Evolutionary conservation across 139 green algal genomes (phyloP).

Genomic region (Coccomyxa sp.): DNA sequence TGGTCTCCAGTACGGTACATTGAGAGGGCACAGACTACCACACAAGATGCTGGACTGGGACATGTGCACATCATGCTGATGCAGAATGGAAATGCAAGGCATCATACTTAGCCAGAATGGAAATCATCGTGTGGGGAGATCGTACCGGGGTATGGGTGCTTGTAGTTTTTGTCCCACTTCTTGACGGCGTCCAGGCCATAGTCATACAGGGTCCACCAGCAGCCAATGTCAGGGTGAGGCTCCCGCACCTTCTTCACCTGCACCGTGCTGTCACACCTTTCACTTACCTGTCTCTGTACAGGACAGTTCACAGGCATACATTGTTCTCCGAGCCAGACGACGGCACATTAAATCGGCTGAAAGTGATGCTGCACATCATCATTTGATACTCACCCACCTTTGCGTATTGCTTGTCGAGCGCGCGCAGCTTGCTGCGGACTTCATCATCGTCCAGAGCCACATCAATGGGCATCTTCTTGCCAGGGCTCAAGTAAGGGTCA

Average conservation of each 20-base stretch:
- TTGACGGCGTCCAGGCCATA: slow-evolving; percentile 77
- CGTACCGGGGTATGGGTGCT: slow-evolving; percentile 69
- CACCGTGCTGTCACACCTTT: neutral
- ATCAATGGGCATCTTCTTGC: slow-evolving; percentile 65
- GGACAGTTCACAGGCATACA: too few species aligned
- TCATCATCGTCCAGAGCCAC: slow-evolving; percentile 43
- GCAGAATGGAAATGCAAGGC: too few species aligned
- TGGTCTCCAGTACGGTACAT: too few species aligned
- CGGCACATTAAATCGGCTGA: neutral
- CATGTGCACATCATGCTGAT: too few species aligned
- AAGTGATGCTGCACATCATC: neutral
- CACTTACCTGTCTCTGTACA: too few species aligned
- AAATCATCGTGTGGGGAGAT: neutral
- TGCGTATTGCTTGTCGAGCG: slow-evolving; percentile 77
- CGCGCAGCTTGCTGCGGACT: slow-evolving; percentile 35
- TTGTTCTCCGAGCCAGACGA: too few species aligned
- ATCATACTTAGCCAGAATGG: too few species aligned
- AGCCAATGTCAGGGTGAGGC: slow-evolving; percentile 78
- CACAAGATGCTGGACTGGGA: too few species aligned
- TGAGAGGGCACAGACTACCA: too few species aligned
- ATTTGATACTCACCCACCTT: neutral
- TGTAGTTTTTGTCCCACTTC: slow-evolving; percentile 66
- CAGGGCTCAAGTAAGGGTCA: slow-evolving; percentile 88
- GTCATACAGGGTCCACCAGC: slow-evolving; percentile 93
- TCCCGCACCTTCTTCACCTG: slow-evolving; percentile 54